Conservation (phyloP, 2,329 filamentous ascomycete genomes). For the Tolypocladium sp. region DNA sequence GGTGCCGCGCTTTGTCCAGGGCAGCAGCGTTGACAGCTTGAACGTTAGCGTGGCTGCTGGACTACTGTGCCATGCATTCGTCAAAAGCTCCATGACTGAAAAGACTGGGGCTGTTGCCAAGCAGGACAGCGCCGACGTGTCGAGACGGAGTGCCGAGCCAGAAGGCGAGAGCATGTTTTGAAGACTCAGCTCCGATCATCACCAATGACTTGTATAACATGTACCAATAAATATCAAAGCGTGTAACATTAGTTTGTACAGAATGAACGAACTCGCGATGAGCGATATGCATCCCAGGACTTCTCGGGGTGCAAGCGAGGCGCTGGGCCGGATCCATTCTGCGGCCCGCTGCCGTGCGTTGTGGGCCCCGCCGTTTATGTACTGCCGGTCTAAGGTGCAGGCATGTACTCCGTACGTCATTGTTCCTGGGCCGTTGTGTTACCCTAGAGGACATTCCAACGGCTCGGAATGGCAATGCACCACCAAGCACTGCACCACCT, state of each 20-base stretch:
- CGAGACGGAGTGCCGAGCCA: background rate
- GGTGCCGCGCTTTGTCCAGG: slow-evolving; percentile 49
- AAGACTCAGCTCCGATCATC: background rate
- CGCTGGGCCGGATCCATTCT: background rate
- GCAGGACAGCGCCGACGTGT: background rate
- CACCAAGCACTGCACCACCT: too few species aligned
- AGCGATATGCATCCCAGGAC: background rate
- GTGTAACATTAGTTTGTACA: background rate
- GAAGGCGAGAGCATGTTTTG: background rate
- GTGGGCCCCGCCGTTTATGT: background rate
- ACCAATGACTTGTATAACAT: background rate
- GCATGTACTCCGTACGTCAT: background rate
- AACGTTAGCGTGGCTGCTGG: slow-evolving; percentile 88
- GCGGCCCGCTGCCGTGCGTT: background rate
- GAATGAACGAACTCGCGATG: background rate
- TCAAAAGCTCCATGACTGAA: slow-evolving; percentile 27
- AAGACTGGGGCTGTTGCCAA: slow-evolving; percentile 5
- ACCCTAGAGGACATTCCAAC: background rate
- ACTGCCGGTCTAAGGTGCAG: too few species aligned
- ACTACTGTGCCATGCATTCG: slow-evolving; percentile 62
- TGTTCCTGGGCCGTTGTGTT: background rate
- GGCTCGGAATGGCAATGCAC: background rate
- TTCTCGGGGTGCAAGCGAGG: background rate
- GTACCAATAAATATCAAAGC: background rate
- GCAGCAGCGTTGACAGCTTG: slow-evolving; percentile 68